Base-by-base conservation (phyloP, 2,329 filamentous ascomycete genomes). In the Sporothrix pallida region DNA sequence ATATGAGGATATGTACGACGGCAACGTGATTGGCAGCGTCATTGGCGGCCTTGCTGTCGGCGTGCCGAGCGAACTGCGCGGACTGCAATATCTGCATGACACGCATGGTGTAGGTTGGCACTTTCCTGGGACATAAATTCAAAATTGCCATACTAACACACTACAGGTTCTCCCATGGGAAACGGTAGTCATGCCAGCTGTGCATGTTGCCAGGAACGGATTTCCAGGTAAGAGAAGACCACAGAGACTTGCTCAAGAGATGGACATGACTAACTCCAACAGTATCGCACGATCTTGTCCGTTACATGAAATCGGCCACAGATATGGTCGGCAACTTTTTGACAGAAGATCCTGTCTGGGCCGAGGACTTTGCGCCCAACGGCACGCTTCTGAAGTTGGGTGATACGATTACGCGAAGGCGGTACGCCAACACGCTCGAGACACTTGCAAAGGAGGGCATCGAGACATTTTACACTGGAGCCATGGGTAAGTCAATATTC, bases 321-420 rank as follows among this genome's bases (percentile, higher is more conserved):
- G 74, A 58, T 5, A 72, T 77, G 8, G 77, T 78, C 0, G 76
- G 78, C 69, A 84, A 93, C 77, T 97, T 97, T 78, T 83, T 98
- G 0, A 84, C 90, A 0, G 86, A 92, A 2, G 90, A 98, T 73
- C 90, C 92, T 0, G 88, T 89, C 3, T 98, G 94, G 92, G 93
- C 95, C 0, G 81, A 92, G 67, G 95, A 98, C 80, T 98, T 98
- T 83, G 94, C 94, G 1, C 94, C 94, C 0, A 90, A 95, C 75
- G 95, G 85, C 3, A 91, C 87, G 0, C 84, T 93, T 2, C 78
- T 97, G 0, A 84, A 87, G 20, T 82, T 94, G 2, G 93, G 93
- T 20, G 93, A 97, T 68, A 91, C 82, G 0, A 94, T 98, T 78
- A 95, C 92, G 0, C 87, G 95, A 62, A 92, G 91, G 79, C 88